Base-by-base conservation (phyloP, 768 basidiomycete genomes). In the Boletellus sp. region DNA sequence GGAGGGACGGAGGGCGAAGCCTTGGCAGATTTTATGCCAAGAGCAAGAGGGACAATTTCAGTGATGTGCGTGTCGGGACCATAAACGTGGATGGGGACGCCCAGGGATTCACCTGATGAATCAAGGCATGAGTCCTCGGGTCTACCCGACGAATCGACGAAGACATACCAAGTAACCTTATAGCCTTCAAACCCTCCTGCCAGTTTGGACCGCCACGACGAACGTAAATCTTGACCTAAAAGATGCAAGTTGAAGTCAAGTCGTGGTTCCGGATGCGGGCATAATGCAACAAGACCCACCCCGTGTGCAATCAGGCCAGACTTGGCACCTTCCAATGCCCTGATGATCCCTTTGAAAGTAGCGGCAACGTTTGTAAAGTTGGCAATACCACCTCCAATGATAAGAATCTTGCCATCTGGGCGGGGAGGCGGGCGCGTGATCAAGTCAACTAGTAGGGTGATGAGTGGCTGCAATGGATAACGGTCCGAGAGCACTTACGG, bases 341-440 rank as follows among this genome's bases (percentile, higher is more conserved):
- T 89, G 71, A 99, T 99, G 78, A 98, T 99, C 35, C 95, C 95
- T 79, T 98, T 97, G 88, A 99, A 99, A 52, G 95, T 98, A 10
- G 95, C 87, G 31, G 94, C 96, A 59, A 98, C 94, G 68, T 99
- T 97, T 68, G 94, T 97, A 76, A 99, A 99, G 83, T 99, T 99
- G 76, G 96, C 96, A 55, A 96, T 96, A 75, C 95, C 95, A 73
- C 96, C 96, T 72, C 95, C 96, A 58, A 99, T 96, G 80, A 99
- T 96, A 72, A 98, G 88, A 68, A 98, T 84, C 75, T 99, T 99
- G 77, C 96, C 96, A 44, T 96, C 75, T 45, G 85, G 76, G 59
- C 82, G 78, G 42, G 89, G 85, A 20, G 78, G 72, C 41, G 94
- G 94, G 51, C 95, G 93, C 38, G 91, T 97, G 70, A 98, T 91